phyloP scores from a whole-genome alignment of 257 asterid genomes.

The Verbena officinalis region DNA sequence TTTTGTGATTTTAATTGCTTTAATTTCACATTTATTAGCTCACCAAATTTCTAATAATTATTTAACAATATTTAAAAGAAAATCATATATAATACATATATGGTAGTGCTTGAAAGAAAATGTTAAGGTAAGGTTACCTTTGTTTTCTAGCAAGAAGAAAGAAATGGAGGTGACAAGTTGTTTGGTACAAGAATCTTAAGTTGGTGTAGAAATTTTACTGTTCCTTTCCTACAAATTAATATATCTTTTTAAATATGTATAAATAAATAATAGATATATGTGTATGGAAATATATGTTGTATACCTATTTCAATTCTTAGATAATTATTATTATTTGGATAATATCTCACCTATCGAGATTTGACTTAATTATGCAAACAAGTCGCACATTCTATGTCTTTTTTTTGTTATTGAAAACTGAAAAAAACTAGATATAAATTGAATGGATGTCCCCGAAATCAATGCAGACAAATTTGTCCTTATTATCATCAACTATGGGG shows the following conservation, averaged over 20 bases:
- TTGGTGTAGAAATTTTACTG: constrained; percentile 28
- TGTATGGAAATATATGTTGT: not conserved
- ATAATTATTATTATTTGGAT: constrained; percentile 16
- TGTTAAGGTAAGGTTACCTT: not conserved
- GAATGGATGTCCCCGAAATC: too few species aligned
- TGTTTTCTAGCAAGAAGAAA: constrained; percentile 25
- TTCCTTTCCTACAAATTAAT: not conserved
- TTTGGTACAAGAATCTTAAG: constrained; percentile 35
- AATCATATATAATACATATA: too few species aligned
- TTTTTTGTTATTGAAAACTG: too few species aligned
- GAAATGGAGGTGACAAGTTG: constrained; percentile 23
- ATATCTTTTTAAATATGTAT: not conserved
- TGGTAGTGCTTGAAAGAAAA: too few species aligned
- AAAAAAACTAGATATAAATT: too few species aligned
- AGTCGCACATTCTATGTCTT: too few species aligned
- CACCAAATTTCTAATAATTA: not conserved
- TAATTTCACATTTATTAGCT: not conserved
- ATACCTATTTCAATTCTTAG: constrained; percentile 30
- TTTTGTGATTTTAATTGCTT: not conserved
- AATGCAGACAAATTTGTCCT: too few species aligned
- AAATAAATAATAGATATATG: not conserved
- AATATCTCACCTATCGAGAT: too few species aligned
- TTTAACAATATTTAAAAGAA: not conserved
- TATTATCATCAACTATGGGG: too few species aligned
- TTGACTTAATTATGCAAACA: too few species aligned